Conservation (phyloP, 257 asterid genomes). For the Penstemon barbatus region DNA sequence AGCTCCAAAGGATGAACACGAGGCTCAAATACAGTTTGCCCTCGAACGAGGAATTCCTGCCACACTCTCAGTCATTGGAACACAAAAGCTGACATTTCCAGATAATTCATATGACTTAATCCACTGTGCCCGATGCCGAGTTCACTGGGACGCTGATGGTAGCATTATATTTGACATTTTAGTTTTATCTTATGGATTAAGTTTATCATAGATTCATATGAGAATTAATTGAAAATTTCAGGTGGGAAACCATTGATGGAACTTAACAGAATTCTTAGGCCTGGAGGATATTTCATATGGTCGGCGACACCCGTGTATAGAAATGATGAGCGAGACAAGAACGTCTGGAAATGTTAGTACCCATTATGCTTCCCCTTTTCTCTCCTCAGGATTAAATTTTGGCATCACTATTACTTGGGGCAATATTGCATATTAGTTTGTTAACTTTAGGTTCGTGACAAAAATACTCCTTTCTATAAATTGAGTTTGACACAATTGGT, state of each 20-base stretch:
- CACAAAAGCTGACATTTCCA: constrained; percentile 76
- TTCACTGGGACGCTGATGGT: constrained; percentile 98
- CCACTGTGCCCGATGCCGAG: constrained; percentile 98
- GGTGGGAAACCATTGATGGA: constrained; percentile 91
- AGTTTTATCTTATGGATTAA: constrained; percentile 8
- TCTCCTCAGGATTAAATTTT: constrained; percentile 12
- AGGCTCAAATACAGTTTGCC: constrained; percentile 98
- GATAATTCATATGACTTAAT: constrained; percentile 78
- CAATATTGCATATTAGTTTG: no score
- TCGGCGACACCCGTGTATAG: constrained; percentile 96
- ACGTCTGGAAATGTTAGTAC: constrained; percentile 73
- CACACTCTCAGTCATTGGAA: constrained; percentile 82
- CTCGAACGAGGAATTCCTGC: constrained; percentile 98
- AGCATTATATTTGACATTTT: constrained; percentile 27
- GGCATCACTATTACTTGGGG: neutral
- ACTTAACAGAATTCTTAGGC: constrained; percentile 90
- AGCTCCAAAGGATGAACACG: constrained; percentile 98
- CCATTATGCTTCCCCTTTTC: neutral
- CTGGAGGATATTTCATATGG: constrained; percentile 96
- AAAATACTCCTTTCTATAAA: no score
- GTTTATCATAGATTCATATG: constrained; percentile 13
- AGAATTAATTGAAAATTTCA: constrained; percentile 40
- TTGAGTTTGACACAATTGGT: no score
- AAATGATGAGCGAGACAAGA: constrained; percentile 59
- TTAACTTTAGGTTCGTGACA: no score